Evolutionary conservation across 352 stramenopile species (phyloP).

Genomic region (Phytophthora foliorum): DNA sequence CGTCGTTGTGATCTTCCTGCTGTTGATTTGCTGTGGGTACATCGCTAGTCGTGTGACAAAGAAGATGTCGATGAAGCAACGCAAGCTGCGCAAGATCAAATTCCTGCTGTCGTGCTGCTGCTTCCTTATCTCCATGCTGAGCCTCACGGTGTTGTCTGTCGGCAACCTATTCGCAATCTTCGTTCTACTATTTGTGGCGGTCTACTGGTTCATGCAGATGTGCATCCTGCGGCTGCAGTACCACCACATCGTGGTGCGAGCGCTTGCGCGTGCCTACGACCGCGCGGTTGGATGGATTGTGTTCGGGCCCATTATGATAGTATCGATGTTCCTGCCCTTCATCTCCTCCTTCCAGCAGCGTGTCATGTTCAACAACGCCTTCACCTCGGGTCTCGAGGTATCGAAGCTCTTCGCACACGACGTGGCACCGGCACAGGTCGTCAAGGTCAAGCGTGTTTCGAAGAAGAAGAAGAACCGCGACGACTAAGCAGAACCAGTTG

Average conservation of each 20-base stretch:
- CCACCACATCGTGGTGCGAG: slow-evolving; percentile 87
- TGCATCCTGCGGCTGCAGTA: slow-evolving; percentile 83
- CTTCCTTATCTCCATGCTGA: slow-evolving; percentile 71
- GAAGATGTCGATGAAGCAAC: slow-evolving; percentile 93
- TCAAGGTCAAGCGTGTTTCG: slow-evolving; percentile 89
- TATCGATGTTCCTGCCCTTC: slow-evolving; percentile 92
- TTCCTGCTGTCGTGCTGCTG: slow-evolving; percentile 82
- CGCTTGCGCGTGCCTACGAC: slow-evolving; percentile 78
- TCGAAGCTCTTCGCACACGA: slow-evolving; percentile 92
- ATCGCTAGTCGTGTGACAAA: slow-evolving; percentile 88
- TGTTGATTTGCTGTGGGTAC: slow-evolving; percentile 87
- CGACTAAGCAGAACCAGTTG: slow-evolving; percentile 51
- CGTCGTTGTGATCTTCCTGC: slow-evolving; percentile 75
- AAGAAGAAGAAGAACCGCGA: slow-evolving; percentile 93
- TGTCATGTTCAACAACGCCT: slow-evolving; percentile 93
- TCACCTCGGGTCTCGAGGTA: slow-evolving; percentile 89
- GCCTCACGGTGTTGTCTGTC: slow-evolving; percentile 76
- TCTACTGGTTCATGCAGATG: slow-evolving; percentile 92
- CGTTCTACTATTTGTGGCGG: slow-evolving; percentile 72
- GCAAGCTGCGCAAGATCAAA: slow-evolving; percentile 91
- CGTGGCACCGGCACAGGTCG: slow-evolving; percentile 77
- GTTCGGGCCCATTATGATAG: slow-evolving; percentile 90
- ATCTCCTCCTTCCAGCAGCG: slow-evolving; percentile 90
- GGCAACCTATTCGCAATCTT: slow-evolving; percentile 80
- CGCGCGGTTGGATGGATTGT: slow-evolving; percentile 89